A percentile compares a stretch with the other conserved stretches of the same genome.
Conservation (phyloP, 2,329 filamentous ascomycete genomes). For the Huntiella decipiens region DNA sequence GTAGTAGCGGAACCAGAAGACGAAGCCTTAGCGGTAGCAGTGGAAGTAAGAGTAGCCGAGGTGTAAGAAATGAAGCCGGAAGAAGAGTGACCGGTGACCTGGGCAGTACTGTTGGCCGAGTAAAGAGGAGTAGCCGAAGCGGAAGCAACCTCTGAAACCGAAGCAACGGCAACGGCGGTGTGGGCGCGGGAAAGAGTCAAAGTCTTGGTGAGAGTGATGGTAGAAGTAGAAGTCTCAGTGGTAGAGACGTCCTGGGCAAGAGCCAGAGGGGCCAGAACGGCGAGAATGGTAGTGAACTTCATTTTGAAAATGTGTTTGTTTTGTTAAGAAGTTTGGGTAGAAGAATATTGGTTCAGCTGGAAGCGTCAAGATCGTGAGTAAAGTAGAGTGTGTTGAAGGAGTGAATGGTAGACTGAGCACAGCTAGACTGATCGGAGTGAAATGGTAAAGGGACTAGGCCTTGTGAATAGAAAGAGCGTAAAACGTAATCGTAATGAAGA, state of each 20-base stretch:
- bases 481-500: not conserved
- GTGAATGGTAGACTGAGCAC: not conserved
- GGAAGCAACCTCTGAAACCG: conserved; percentile 21
- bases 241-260: conserved; percentile 22
- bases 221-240: conserved; percentile 30
- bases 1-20: conserved; percentile 19
- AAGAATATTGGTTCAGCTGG: not conserved
- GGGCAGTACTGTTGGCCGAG: conserved; percentile 19
- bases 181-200: conserved; percentile 30
- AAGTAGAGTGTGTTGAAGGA: not conserved
- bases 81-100: conserved; percentile 6
- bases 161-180: conserved; percentile 19
- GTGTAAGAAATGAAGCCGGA: conserved; percentile 16
- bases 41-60: conserved; percentile 14
- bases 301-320: conserved; percentile 15
- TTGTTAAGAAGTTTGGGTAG: not conserved
- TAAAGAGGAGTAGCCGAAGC: conserved; percentile 13
- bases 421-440: not conserved
- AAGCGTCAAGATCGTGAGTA: not conserved
- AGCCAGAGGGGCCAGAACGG: conserved; percentile 34
- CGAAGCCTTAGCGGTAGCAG: conserved; percentile 14
- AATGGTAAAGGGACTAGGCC: not conserved
- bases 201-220: conserved; percentile 31
- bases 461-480: not conserved
- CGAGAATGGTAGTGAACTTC: conserved; percentile 25